Base-by-base conservation (phyloP, 345 rosid species). In the Salix udensis region DNA sequence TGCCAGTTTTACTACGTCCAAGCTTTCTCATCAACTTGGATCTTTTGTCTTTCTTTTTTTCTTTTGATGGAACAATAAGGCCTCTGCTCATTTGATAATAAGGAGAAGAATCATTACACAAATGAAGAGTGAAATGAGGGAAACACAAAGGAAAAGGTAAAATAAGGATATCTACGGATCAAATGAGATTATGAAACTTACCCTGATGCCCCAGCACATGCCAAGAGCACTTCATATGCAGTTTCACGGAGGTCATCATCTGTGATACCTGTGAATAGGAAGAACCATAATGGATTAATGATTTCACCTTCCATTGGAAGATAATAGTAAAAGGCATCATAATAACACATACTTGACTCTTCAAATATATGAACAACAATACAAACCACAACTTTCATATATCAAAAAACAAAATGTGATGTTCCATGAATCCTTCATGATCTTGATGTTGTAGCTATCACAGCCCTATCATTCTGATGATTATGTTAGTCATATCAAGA, bases 151-250 rank as follows among this genome's bases (percentile, higher is more conserved):
- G 50, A 46, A 46, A 4, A 46, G 50, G 50, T 46, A 44, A 44
- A 13, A 44, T 13, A 5, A 44, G 16, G 50, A 44, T 44, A 44
- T 44, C 16, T 13, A 13, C 2, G 58, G 53, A 30, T 73, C 74
- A 39, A 74, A 67, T 15, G 21, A 62, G 71, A 46, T 72, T 66
- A 72, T 39, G 42, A 74, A 50, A 79, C 80, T 78, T 87, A 96
- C 99, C 99, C 98, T 64, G 98, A 78, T 70, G 99, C 94, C 73
- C 99, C 99, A 76, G 99, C 99, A 80, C 98, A 93, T 40, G 97
- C 97, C 87, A 96, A 82, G 67, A 96, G 93, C 83, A 92, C 82
- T 86, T 96, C 98, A 69, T 89, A 96, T 40, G 99, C 97, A 74
- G 97, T 91, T 84, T 96, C 98, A 13, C 98, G 95, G 44, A 93